Conservation (phyloP, 148 eudicot genomes). For the Talinum fruticosum region DNA sequence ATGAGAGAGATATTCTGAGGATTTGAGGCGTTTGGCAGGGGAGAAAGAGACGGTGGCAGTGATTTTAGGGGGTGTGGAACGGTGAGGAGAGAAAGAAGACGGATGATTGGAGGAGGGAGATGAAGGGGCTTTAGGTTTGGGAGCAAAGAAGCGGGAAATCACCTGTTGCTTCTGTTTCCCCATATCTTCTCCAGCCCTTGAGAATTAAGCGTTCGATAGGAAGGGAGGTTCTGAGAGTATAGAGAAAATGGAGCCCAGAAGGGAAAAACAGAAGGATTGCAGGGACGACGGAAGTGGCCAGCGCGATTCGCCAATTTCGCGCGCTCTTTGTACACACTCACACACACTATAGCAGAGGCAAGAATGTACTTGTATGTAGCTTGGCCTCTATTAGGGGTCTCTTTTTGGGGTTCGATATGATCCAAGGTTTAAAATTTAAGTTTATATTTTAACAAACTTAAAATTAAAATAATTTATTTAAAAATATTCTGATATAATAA, state of each 20-base stretch:
- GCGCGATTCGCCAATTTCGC: slow-evolving; percentile 15
- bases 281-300: not conserved
- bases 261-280: not conserved
- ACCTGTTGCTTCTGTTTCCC: slow-evolving; percentile 84
- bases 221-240: not conserved
- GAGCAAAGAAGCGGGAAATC: slow-evolving; percentile 88
- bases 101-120: slow-evolving; percentile 18
- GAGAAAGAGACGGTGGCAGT: slow-evolving; percentile 65
- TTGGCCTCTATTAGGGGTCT: too few relatives aligned
- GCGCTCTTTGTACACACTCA: slow-evolving; percentile 8
- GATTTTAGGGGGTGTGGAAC: slow-evolving; percentile 68
- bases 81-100: slow-evolving; percentile 22
- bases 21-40: slow-evolving; percentile 66
- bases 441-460: too few relatives aligned
- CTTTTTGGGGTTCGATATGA: too few relatives aligned
- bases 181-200: slow-evolving; percentile 30
- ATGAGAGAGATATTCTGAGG: slow-evolving; percentile 45
- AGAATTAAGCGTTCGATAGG: not conserved
- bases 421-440: too few relatives aligned
- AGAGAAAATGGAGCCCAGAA: not conserved
- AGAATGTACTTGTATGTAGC: too few relatives aligned
- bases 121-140: slow-evolving; percentile 48
- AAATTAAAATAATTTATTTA: too few relatives aligned
- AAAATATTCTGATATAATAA: too few relatives aligned
- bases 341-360: not conserved